phyloP scores from a whole-genome alignment of 805 yeast species.

The Starmerella cellae region DNA sequence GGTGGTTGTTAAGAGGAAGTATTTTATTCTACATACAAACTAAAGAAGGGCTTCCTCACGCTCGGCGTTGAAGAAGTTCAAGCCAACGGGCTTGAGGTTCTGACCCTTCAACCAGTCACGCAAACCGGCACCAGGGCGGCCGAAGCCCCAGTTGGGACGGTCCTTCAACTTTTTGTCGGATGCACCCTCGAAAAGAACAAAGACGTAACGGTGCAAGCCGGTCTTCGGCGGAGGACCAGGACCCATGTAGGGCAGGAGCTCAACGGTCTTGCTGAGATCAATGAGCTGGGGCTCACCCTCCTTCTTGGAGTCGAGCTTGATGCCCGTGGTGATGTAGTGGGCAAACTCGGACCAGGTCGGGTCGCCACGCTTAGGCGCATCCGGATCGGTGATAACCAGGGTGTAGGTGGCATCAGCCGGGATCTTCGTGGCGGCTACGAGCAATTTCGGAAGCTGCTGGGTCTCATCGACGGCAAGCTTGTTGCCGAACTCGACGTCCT shows the following conservation, averaged over 20 bases:
- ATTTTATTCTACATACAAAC: too few species aligned
- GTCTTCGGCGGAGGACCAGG: slow-evolving; percentile 87
- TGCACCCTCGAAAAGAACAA: slow-evolving; percentile 44
- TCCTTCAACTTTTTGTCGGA: slow-evolving; percentile 26
- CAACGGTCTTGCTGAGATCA: slow-evolving; percentile 30
- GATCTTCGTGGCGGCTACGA: slow-evolving; percentile 45
- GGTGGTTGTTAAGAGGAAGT: too few species aligned
- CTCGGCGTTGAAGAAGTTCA: slow-evolving; percentile 78
- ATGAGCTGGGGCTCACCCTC: slow-evolving; percentile 22
- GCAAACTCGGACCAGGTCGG: slow-evolving; percentile 80
- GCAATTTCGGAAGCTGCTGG: slow-evolving; percentile 52
- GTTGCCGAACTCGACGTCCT: slow-evolving; percentile 70
- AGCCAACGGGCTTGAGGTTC: slow-evolving; percentile 50
- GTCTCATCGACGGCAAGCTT: slow-evolving; percentile 51
- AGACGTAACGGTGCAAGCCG: slow-evolving; percentile 78
- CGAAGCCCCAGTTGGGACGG: slow-evolving; percentile 76
- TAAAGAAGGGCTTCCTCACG: too few species aligned
- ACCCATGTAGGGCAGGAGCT: slow-evolving; percentile 50
- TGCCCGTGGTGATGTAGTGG: slow-evolving; percentile 48
- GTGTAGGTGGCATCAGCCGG: slow-evolving; percentile 47
- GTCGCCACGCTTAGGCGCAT: slow-evolving; percentile 76
- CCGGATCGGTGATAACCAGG: slow-evolving; percentile 79
- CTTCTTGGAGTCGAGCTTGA: slow-evolving; percentile 22
- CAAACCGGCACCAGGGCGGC: slow-evolving; percentile 66
- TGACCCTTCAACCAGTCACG: slow-evolving; percentile 52